Base-by-base conservation (phyloP, 2,329 filamentous ascomycete species). In the Microthyrium microscopicum region DNA sequence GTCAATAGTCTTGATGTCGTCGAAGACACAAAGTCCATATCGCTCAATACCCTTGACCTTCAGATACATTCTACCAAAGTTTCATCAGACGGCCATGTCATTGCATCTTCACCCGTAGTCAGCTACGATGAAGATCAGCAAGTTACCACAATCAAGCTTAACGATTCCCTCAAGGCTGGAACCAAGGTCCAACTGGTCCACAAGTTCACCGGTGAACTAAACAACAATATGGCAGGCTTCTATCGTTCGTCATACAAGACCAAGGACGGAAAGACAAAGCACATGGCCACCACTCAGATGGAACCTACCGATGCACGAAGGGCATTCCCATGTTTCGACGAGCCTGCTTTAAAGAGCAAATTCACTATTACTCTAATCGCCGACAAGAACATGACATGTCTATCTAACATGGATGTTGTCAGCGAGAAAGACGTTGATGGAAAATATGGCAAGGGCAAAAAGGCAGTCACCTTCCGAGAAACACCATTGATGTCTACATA, bases 201-300 rank as follows among this genome's bases (percentile, higher is more conserved):
- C 47, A 76, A 69, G 44, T 93, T 91, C 57, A 75, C 70, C 7
- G 84, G 84, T 26, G 68, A 65, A 27, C 61, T 93, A 48, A 93
- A 92, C 55, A 81, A 92, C 54, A 87, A 89, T 59, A 92, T 95
- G 83, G 85, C 85, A 31, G 87, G 87, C 30, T 95, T 95, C 68
- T 95, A 95, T 60, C 74, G 87, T 38, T 93, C 84, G 2, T 91
- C 83, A 5, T 95, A 87, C 66, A 91, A 89, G 64, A 75, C 73
- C 40, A 59, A 70, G 31, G 73, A 89, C 48, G 87, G 87, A 25
- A 72, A 71, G 39, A 74, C 77, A 38, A 80, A 79, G 44, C 78
- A 85, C 52, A 66, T 95, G 50, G 87, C 85, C 19, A 87, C 84
- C 18, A 82, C 82, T 13, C 87, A 95, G 64, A 92, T 95, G 80